These are phyloP conservation scores for Apocynum venetum DNA, from an alignment of 257 asterid species.

Conservation along the genomic window DNA sequence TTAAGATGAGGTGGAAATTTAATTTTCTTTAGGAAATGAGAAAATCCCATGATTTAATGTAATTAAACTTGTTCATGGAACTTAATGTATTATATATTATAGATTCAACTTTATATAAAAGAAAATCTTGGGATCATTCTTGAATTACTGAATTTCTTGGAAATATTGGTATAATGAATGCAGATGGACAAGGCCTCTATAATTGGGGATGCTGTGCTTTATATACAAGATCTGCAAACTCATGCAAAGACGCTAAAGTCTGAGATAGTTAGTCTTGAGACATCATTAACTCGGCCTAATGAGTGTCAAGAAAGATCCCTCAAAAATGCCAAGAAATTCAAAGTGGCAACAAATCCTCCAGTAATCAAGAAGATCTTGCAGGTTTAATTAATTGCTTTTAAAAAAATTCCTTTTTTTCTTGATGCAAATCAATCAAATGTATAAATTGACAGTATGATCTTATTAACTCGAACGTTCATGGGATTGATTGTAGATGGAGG, in stretches of 20 bases:
- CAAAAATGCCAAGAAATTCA: slow-evolving; percentile 20
- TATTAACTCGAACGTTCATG: background rate
- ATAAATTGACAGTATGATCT: too few relatives aligned
- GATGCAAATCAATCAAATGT: too few relatives aligned
- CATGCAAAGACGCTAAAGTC: slow-evolving; percentile 50
- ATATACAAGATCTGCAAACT: slow-evolving; percentile 62
- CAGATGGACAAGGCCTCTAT: slow-evolving; percentile 94
- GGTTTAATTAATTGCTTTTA: slow-evolving; percentile 26
- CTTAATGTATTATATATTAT: too few relatives aligned
- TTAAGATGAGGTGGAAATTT: too few relatives aligned
- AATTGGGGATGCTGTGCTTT: slow-evolving; percentile 64
- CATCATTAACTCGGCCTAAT: slow-evolving; percentile 17
- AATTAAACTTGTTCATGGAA: too few relatives aligned
- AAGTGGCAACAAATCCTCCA: slow-evolving; percentile 23
- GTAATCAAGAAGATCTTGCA: slow-evolving; percentile 46
- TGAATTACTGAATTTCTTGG: too few relatives aligned
- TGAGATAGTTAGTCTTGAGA: slow-evolving; percentile 51
- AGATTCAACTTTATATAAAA: too few relatives aligned
- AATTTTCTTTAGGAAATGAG: too few relatives aligned
- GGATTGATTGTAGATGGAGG: slow-evolving; percentile 53
- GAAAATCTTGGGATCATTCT: too few relatives aligned
- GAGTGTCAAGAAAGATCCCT: slow-evolving; percentile 18
- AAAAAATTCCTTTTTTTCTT: too few relatives aligned
- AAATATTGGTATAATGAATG: background rate
- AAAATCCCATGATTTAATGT: too few relatives aligned